Conservation (phyloP, 495 filamentous ascomycete species). For the Tricharina praecox region DNA sequence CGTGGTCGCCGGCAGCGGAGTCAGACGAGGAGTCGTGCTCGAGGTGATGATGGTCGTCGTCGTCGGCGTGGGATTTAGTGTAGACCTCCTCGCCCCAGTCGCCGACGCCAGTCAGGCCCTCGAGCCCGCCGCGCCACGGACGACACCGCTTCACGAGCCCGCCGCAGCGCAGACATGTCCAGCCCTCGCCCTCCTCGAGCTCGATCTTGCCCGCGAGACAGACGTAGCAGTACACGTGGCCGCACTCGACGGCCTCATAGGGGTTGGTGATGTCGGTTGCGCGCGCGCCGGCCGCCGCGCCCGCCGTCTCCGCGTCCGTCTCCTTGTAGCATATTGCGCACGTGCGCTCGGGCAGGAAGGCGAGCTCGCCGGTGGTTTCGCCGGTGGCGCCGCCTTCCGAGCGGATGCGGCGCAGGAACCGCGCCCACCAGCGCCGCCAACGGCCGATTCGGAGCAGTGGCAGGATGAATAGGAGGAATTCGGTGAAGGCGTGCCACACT, state of each 20-base stretch:
- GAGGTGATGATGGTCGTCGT: too few species aligned
- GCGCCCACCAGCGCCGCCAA: constrained; percentile 77
- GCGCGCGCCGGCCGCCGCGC: constrained; percentile 62
- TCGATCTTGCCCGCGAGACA: constrained; percentile 83
- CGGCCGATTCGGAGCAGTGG: constrained; percentile 83
- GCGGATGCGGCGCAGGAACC: constrained; percentile 60
- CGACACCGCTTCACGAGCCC: constrained; percentile 72
- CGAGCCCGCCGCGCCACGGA: constrained; percentile 62
- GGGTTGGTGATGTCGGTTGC: constrained; percentile 94
- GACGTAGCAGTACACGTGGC: constrained; percentile 92
- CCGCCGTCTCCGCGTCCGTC: constrained; percentile 55
- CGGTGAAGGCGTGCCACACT: constrained; percentile 97
- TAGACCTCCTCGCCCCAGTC: constrained; percentile 25
- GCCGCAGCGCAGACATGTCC: constrained; percentile 85
- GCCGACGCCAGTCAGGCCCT: constrained; percentile 15
- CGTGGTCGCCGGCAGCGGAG: not conserved
- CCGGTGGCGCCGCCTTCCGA: constrained; percentile 29
- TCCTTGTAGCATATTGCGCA: constrained; percentile 97
- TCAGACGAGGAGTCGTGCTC: not conserved
- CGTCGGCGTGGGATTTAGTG: constrained; percentile 13
- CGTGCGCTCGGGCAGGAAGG: constrained; percentile 78
- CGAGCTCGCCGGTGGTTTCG: constrained; percentile 50
- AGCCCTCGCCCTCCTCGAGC: constrained; percentile 87
- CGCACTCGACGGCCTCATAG: constrained; percentile 80
- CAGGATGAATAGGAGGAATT: constrained; percentile 89